These are phyloP conservation scores for Spergularia bocconei DNA, from an alignment of 148 eudicot species.

Conservation along the genomic window DNA sequence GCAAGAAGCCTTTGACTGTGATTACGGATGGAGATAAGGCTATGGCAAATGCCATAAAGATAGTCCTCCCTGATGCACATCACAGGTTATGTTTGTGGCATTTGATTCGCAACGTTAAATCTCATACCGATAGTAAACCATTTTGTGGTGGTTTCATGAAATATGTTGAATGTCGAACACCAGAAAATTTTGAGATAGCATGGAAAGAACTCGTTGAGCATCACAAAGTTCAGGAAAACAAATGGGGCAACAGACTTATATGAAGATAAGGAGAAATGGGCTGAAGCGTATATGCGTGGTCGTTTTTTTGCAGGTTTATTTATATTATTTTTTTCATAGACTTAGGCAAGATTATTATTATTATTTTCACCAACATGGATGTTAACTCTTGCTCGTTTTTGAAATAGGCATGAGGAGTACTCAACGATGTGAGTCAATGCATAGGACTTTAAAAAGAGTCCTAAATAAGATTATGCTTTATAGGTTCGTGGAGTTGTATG, in stretches of 20 bases:
- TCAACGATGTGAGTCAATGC: conserved; percentile 6
- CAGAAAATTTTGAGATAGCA: background rate
- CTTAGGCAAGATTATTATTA: too few relatives aligned
- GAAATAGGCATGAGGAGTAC: conserved; percentile 4
- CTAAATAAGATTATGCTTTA: background rate
- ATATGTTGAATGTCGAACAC: background rate
- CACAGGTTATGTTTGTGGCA: conserved; percentile 2
- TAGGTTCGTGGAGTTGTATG: background rate
- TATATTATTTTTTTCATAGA: too few relatives aligned
- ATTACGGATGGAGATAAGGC: background rate
- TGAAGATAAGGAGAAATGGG: background rate
- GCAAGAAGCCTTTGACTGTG: background rate
- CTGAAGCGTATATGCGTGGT: background rate
- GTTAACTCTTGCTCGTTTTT: too few relatives aligned
- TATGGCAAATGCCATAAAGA: background rate
- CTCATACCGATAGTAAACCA: too few relatives aligned
- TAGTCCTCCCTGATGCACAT: background rate
- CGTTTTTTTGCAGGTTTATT: background rate
- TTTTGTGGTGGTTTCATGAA: background rate
- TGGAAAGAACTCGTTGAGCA: background rate
- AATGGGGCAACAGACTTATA: background rate
- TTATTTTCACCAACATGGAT: too few relatives aligned
- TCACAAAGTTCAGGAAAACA: background rate
- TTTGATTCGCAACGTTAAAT: background rate
- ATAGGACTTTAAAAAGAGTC: background rate